These are phyloP conservation scores for Amylostereum chailletii DNA, from an alignment of 1,284 basidiomycete species.

Conservation along the genomic window DNA sequence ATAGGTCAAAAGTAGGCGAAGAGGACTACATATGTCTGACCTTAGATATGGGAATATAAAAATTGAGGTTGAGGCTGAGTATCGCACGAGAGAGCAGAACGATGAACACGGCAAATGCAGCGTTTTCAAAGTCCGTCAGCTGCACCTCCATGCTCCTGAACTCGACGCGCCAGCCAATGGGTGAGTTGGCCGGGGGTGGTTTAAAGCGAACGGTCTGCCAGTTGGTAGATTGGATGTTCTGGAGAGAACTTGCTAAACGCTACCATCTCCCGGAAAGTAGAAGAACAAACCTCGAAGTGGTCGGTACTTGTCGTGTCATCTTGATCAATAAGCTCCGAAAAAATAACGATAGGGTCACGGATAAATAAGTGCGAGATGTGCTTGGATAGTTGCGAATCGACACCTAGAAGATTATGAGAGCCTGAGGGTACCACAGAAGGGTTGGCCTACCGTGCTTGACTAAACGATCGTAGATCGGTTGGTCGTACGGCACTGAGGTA, in stretches of 20 bases:
- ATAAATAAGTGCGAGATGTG: slow-evolving; percentile 97
- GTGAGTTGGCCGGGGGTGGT: slow-evolving; percentile 86
- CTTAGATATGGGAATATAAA: slow-evolving; percentile 96
- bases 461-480: slow-evolving; percentile 65
- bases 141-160: slow-evolving; percentile 99
- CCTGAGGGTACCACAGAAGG: background rate
- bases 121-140: slow-evolving; percentile 98
- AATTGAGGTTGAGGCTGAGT: slow-evolving; percentile 84
- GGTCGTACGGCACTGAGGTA: slow-evolving; percentile 74
- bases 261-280: background rate
- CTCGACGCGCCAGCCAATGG: slow-evolving; percentile 97
- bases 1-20: background rate
- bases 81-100: slow-evolving; percentile 93
- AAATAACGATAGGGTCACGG: slow-evolving; percentile 93
- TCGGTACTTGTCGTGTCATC: slow-evolving; percentile 85
- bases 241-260: background rate
- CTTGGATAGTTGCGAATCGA: slow-evolving; percentile 83
- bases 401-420: slow-evolving; percentile 39
- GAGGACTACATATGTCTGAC: slow-evolving; percentile 28
- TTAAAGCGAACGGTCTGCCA: slow-evolving; percentile 99
- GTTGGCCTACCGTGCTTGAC: slow-evolving; percentile 55
- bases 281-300: slow-evolving; percentile 78
- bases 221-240: slow-evolving; percentile 99
- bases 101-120: slow-evolving; percentile 91
- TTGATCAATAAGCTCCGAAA: slow-evolving; percentile 90